Conservation (phyloP, 352 stramenopile genomes). For the Phytophthora podocarpi region DNA sequence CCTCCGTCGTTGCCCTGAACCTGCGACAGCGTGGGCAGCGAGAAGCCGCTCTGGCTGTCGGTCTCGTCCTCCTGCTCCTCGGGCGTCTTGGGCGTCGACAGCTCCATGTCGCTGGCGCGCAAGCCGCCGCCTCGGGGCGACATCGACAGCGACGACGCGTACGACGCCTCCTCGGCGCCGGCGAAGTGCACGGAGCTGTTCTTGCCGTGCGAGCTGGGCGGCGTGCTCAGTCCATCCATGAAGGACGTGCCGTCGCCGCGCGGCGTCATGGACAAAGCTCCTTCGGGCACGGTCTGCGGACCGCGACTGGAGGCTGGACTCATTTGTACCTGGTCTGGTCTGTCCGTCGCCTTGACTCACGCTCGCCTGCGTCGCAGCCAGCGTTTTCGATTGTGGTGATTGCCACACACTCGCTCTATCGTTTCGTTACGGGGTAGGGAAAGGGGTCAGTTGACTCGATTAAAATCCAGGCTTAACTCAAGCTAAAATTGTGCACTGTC, state of each 20-base stretch:
- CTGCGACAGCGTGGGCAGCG: constrained; percentile 29
- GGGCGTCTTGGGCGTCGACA: constrained; percentile 41
- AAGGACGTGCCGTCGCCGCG: constrained; percentile 17
- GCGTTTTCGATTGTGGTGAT: constrained; percentile 24
- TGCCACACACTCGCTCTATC: constrained; percentile 7
- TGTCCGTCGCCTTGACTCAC: background rate
- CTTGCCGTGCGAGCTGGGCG: constrained; percentile 33
- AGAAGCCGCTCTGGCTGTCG: constrained; percentile 20
- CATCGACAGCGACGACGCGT: constrained; percentile 27
- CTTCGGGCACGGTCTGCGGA: constrained; percentile 21
- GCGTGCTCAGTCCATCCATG: constrained; percentile 31
- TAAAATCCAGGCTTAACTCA: background rate
- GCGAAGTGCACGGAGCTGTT: constrained; percentile 28
- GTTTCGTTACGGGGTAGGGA: constrained; percentile 17
- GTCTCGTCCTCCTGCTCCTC: constrained; percentile 10
- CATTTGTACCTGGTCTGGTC: constrained; percentile 12
- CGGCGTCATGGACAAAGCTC: constrained; percentile 26
- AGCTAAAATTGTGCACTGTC: too few species aligned
- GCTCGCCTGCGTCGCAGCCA: background rate
- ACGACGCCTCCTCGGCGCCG: constrained; percentile 23
- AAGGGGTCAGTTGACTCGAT: background rate
- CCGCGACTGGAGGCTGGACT: constrained; percentile 11
- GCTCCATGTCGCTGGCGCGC: constrained; percentile 18
- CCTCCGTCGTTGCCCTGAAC: constrained; percentile 21
- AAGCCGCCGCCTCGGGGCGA: constrained; percentile 11